Evolutionary conservation across 495 filamentous ascomycete genomes (phyloP), one percentile per base, ranked within the genome.

Genomic region (Neurospora tetraspora): DNA sequence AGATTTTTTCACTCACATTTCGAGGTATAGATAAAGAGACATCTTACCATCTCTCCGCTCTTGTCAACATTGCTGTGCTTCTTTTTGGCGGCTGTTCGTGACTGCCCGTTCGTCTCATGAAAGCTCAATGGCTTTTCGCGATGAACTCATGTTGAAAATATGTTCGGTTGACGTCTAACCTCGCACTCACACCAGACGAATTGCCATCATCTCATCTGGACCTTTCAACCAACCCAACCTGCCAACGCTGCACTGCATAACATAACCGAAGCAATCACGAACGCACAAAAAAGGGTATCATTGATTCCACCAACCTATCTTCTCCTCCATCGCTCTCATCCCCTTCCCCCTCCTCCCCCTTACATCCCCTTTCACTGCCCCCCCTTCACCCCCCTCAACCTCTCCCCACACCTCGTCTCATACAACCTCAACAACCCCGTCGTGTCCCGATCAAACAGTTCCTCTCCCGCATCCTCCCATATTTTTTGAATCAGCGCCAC

Each of bases 361-460:
- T 68, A 16, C 34, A 27, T 23, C n/a, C 12, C 12, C 11, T 16
- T 16, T 61, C 6, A 69, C 39, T 43, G 5, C 11, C 68, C 34
- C 11, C 68, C 34, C 4, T 16, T 43, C 12, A 5, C 69, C 39
- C 38, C 68, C 39, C 9, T 53, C 70, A 71, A 43, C 37, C 71
- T 77, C 23, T 77, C 76, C n/a, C 8, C n/a, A 65, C 83, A 84
- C 71, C 76, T 79, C 68, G 7, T 65, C 70, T 81, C 76, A 53
- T 86, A 86, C 18, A 80, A 75, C 73, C 71, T 70, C 12, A 86
- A 72, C 43, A 80, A 20, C 69, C 71, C 70, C 68, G 69, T 75
- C 9, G 82, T 82, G 39, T 85, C 83, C 8, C 70, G 68, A 39
- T 86, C 84, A 27, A 86, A 70, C 39, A 68, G 40, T 34, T 70